Conservation (phyloP, 2,329 filamentous ascomycete genomes). For the Fusarium hainanense region DNA sequence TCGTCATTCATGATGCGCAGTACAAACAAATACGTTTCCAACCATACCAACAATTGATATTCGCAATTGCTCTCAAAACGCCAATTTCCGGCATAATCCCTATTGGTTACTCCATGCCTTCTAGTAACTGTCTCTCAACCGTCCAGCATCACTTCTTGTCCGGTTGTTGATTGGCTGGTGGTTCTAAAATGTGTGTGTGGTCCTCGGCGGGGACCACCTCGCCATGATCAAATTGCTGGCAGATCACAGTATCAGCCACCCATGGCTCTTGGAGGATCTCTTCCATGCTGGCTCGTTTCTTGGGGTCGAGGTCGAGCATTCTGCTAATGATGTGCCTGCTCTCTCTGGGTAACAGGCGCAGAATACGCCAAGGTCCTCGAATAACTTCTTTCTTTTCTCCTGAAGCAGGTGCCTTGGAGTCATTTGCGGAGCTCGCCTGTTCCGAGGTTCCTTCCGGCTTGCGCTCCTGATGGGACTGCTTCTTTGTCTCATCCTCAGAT, state of each 20-base stretch:
- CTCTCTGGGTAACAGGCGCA: constrained; percentile 88
- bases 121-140: background rate
- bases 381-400: constrained; percentile 79
- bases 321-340: constrained; percentile 88
- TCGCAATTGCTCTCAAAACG: constrained; percentile 39
- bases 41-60: constrained; percentile 28
- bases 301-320: constrained; percentile 92
- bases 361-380: constrained; percentile 89
- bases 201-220: constrained; percentile 77
- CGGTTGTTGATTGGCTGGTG: constrained; percentile 62
- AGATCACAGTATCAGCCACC: constrained; percentile 87
- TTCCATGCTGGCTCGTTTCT: constrained; percentile 82
- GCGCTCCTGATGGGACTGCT: constrained; percentile 35
- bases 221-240: constrained; percentile 78
- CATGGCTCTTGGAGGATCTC: constrained; percentile 91
- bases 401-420: constrained; percentile 28
- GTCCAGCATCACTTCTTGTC: constrained; percentile 39
- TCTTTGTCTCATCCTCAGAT: constrained; percentile 50
- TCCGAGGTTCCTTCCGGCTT: constrained; percentile 32
- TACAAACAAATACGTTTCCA: constrained; percentile 35
- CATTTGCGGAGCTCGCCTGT: constrained; percentile 5
- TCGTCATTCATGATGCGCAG: constrained; percentile 36
- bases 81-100: constrained; percentile 30
- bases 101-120: constrained; percentile 7
- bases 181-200: constrained; percentile 88